Conservation (phyloP, 495 filamentous ascomycete genomes). For the Friedmanniomyces simplex region DNA sequence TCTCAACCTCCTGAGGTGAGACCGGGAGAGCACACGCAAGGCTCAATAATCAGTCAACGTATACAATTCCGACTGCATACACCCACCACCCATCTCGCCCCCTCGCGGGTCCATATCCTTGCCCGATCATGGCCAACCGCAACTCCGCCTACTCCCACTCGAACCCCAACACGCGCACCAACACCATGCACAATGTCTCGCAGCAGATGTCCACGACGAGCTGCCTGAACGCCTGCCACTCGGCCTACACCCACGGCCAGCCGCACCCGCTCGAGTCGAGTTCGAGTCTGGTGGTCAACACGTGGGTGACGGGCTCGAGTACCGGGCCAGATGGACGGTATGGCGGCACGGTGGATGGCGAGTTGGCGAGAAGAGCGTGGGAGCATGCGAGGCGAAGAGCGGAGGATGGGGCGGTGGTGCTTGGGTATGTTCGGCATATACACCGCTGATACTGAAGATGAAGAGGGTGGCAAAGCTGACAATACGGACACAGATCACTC, state of each 20-base stretch:
- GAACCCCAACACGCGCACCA: slow-evolving; percentile 2
- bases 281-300: slow-evolving; percentile 88
- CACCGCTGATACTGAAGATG: neutral
- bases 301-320: slow-evolving; percentile 73
- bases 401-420: slow-evolving; percentile 86
- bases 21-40: no score
- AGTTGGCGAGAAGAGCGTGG: slow-evolving; percentile 77
- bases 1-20: no score
- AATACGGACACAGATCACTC: slow-evolving; percentile 1
- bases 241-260: slow-evolving; percentile 68
- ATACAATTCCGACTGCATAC: neutral
- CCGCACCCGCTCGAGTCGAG: slow-evolving; percentile 82
- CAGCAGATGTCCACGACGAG: slow-evolving; percentile 84
- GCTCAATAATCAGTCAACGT: no score
- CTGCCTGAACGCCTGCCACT: slow-evolving; percentile 83
- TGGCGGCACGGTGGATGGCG: slow-evolving; percentile 66
- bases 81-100: slow-evolving; percentile 38
- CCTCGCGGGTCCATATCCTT: slow-evolving; percentile 43
- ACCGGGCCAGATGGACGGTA: slow-evolving; percentile 19
- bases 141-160: slow-evolving; percentile 10
- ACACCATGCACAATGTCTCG: slow-evolving; percentile 30
- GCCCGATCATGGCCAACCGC: slow-evolving; percentile 16
- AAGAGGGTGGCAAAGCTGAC: slow-evolving; percentile 15
- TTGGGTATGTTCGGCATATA: slow-evolving; percentile 48
- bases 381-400: slow-evolving; percentile 92